A percentile compares a stretch with the other conserved stretches of the same genome.
These are phyloP conservation scores for Penicillium hordei DNA, from an alignment of 2,329 filamentous ascomycete genomes.

Conservation along the genomic window DNA sequence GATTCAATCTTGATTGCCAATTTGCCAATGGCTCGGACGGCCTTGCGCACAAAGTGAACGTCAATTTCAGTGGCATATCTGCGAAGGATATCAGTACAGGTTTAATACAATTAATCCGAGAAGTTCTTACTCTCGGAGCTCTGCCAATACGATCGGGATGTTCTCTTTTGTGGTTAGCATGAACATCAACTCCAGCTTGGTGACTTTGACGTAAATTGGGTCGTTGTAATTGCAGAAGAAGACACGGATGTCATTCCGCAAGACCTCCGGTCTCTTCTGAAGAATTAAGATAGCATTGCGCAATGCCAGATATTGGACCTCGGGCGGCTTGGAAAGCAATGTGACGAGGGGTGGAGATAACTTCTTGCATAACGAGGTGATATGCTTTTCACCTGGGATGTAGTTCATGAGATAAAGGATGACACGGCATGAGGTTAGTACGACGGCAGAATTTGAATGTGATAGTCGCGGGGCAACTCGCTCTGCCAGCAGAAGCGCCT, in stretches of 20 bases:
- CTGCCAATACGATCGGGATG: conserved; percentile 90
- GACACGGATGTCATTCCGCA: conserved; percentile 94
- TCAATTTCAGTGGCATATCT: conserved; percentile 94
- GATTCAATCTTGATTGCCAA: conserved; percentile 98
- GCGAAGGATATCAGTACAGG: conserved; percentile 6
- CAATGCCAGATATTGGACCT: conserved; percentile 96
- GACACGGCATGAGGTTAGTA: conserved; percentile 92
- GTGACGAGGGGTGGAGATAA: conserved; percentile 94
- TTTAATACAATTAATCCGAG: background rate
- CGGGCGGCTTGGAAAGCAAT: conserved; percentile 88
- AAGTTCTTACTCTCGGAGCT: conserved; percentile 74
- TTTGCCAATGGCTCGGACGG: conserved; percentile 95
- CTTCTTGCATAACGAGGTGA: conserved; percentile 83
- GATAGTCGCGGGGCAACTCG: conserved; percentile 93
- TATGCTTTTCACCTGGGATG: conserved; percentile 86
- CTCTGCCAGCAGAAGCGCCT: conserved; percentile 87
- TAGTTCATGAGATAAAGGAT: conserved; percentile 99
- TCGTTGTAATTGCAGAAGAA: conserved; percentile 99
- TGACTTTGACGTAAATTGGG: conserved; percentile 98
- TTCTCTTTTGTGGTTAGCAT: conserved; percentile 97
- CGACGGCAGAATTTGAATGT: conserved; percentile 94
- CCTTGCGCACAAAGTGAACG: conserved; percentile 97
- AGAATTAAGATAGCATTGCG: conserved; percentile 92
- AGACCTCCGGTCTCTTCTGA: conserved; percentile 85
- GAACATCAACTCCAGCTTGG: conserved; percentile 96